phyloP scores from a whole-genome alignment of 192 early-diverging fungal species.

The Phycomyces nitens region DNA sequence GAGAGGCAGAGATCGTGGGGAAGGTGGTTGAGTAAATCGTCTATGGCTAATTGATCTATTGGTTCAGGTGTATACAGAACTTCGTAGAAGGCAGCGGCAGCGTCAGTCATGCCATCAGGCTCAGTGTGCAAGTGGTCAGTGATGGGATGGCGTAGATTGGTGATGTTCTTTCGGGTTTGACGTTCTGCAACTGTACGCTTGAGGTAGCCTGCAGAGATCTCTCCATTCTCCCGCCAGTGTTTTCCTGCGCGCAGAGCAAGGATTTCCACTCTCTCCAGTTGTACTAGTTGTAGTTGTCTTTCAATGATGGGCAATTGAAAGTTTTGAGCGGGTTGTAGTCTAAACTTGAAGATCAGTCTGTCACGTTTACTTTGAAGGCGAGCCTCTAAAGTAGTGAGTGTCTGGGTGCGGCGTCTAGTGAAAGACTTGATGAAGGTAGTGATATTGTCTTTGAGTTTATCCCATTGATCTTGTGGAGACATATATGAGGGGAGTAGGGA shows the following conservation, averaged over 20 bases:
- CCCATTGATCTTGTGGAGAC: constrained; percentile 6
- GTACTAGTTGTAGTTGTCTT: background rate
- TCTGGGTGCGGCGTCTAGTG: background rate
- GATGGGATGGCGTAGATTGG: background rate
- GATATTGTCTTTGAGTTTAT: background rate
- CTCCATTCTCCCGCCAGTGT: constrained; percentile 15
- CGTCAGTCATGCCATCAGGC: background rate
- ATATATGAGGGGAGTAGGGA: background rate
- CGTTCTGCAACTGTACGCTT: constrained; percentile 1
- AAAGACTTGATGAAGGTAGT: background rate
- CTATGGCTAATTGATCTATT: background rate
- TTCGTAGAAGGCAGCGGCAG: constrained; percentile 2
- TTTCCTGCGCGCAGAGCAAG: background rate
- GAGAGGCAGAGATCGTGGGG: background rate
- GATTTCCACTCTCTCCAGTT: background rate
- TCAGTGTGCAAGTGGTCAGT: background rate
- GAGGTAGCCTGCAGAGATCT: constrained; percentile 5
- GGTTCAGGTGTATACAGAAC: constrained; percentile 11
- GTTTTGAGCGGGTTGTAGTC: background rate
- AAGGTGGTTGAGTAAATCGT: background rate
- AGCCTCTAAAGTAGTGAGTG: background rate
- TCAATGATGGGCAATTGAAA: background rate
- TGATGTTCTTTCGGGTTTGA: background rate
- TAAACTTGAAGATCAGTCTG: background rate
- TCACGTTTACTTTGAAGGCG: constrained; percentile 2